These are phyloP conservation scores for Aspergillus fischeri DNA, from an alignment of 2,329 filamentous ascomycete species.

Conservation along the genomic window DNA sequence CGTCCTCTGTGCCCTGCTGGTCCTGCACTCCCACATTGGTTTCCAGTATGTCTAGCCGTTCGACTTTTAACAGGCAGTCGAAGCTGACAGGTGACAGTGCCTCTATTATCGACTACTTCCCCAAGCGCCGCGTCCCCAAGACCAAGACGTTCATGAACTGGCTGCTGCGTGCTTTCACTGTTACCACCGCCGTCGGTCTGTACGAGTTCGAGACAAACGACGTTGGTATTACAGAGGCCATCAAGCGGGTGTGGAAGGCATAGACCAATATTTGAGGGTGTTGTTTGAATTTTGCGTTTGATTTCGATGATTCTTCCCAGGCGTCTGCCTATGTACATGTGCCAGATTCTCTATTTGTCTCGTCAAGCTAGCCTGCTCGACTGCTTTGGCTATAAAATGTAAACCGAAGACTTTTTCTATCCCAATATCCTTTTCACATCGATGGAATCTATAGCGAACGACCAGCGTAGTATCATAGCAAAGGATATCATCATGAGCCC, in stretches of 20 bases:
- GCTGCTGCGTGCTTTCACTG: constrained; percentile 72
- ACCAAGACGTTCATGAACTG: constrained; percentile 66
- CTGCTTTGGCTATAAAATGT: constrained; percentile 17
- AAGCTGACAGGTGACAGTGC: constrained; percentile 43
- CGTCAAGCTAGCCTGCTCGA: constrained; percentile 7
- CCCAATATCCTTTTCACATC: neutral
- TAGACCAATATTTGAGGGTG: constrained; percentile 27
- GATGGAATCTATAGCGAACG: neutral
- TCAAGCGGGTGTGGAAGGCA: constrained; percentile 87
- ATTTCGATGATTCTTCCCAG: constrained; percentile 22
- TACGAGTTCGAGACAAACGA: constrained; percentile 99
- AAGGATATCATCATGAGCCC: neutral
- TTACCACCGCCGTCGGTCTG: constrained; percentile 78
- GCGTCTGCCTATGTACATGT: constrained; percentile 35
- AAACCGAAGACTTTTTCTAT: neutral
- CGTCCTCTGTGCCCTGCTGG: constrained; percentile 72
- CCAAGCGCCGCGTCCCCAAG: constrained; percentile 64
- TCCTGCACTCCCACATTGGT: constrained; percentile 93
- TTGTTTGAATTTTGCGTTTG: constrained; percentile 22
- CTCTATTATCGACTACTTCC: constrained; percentile 88
- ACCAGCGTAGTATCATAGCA: constrained; percentile 3
- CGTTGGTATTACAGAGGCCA: constrained; percentile 83
- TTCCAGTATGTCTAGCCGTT: constrained; percentile 62
- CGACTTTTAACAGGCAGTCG: neutral
- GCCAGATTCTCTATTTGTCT: constrained; percentile 15